Percentiles rank a stretch among this genome's conserved stretches.
Conservation (phyloP, 495 filamentous ascomycete species). For the Trichoderma erinaceum region DNA sequence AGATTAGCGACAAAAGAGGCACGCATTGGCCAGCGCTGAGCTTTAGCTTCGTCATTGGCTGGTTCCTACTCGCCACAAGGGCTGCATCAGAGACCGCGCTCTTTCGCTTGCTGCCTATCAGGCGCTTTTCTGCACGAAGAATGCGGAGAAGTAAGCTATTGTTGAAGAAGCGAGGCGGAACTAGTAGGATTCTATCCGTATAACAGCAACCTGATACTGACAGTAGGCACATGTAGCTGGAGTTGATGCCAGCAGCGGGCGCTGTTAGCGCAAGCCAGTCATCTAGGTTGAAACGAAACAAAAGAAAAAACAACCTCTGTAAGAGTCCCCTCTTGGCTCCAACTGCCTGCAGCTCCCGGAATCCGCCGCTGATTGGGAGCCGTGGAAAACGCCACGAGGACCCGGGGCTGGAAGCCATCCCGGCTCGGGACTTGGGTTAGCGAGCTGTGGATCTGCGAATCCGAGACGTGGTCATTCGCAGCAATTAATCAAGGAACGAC, state of each 20-base stretch:
- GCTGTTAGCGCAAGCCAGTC: neutral
- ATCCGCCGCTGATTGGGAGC: too few species aligned
- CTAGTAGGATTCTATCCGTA: neutral
- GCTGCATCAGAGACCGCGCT: neutral
- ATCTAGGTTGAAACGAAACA: neutral
- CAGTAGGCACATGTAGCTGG: neutral
- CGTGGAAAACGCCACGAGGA: neutral
- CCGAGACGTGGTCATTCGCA: too few species aligned
- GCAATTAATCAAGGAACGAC: neutral
- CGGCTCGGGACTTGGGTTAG: slow-evolving; percentile 3
- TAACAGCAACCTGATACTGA: neutral
- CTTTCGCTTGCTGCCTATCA: neutral
- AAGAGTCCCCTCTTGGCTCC: neutral
- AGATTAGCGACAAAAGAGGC: neutral
- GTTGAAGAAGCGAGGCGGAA: neutral
- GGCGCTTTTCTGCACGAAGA: neutral
- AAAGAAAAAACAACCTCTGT: too few species aligned
- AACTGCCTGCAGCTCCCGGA: neutral
- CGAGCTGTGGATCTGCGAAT: neutral
- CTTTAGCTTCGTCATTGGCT: neutral
- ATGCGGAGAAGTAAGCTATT: neutral
- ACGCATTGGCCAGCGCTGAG: neutral
- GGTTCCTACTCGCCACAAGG: neutral
- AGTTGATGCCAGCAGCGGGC: neutral
- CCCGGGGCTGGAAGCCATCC: neutral